Conservation (phyloP, 148 eudicot genomes). For the Rhododendron simsii region DNA sequence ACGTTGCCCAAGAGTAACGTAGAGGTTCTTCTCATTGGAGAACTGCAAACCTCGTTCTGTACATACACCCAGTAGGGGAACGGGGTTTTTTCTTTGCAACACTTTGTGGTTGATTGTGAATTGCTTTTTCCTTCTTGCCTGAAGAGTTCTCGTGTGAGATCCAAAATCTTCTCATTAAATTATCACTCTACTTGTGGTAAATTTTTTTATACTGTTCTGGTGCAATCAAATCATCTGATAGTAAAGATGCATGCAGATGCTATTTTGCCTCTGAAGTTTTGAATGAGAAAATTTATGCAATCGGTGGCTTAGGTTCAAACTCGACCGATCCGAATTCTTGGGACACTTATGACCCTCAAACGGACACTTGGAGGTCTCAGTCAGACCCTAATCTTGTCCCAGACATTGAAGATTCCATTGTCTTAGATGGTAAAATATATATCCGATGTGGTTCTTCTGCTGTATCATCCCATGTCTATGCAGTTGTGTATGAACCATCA, state of each 20-base stretch:
- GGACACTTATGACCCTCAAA: slow-evolving; percentile 55
- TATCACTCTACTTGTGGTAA: not conserved
- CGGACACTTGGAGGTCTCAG: slow-evolving; percentile 52
- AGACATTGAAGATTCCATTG: slow-evolving; percentile 63
- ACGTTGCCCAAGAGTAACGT: not conserved
- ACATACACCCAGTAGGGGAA: not conserved
- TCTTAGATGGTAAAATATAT: slow-evolving; percentile 58
- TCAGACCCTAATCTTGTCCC: slow-evolving; percentile 51
- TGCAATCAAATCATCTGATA: not conserved
- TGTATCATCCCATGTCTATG: slow-evolving; percentile 49
- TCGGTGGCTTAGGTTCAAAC: slow-evolving; percentile 67
- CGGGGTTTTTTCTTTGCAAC: not conserved
- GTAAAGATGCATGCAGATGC: slow-evolving; percentile 48
- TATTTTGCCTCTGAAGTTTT: slow-evolving; percentile 70
- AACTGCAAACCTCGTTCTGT: not conserved
- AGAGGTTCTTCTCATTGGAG: not conserved
- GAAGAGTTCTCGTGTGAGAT: not conserved
- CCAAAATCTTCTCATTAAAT: not conserved
- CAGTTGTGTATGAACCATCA: slow-evolving; percentile 58
- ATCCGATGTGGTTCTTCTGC: slow-evolving; percentile 50
- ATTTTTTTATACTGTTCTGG: not conserved
- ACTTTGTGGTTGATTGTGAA: not conserved
- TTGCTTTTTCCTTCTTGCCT: not conserved
- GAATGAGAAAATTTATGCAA: slow-evolving; percentile 66
- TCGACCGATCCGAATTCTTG: slow-evolving; percentile 61